Base-by-base conservation (phyloP, 2,329 filamentous ascomycete species). In the Penicillium sp. region DNA sequence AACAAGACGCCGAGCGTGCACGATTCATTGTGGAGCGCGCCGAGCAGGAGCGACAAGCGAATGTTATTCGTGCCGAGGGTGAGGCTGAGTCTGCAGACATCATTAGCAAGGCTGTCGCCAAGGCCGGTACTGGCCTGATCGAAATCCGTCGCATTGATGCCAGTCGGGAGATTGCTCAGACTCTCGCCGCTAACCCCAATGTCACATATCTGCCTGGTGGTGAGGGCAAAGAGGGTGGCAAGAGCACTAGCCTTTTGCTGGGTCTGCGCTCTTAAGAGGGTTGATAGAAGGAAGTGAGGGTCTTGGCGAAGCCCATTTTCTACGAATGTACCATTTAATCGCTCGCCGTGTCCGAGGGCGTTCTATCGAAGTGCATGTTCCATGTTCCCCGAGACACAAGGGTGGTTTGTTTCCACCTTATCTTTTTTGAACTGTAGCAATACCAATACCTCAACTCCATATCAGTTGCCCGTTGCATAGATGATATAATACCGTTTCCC, bases 21-120 rank as follows among this genome's bases (percentile, higher is more conserved):
- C 82, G 93, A 58, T 98, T 98, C 77, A 94, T 98, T 60, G 93
- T 98, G 69, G 93, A 98, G 80, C 89, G 89, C 71, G 93, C 93
- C 51, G 93, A 98, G 80, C 93, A 98, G 77, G 93, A 98, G 77
- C 81, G 93, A 63, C 93, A 98, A 76, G 93, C 93, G 61, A 97
- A 93, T 74, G 93, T 98, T 64, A 98, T 98, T 72, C 83, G 93
- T 46, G 93, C 93, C 42, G 93, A 98, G 80, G 93, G 93, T 68
- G 93, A 98, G 74, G 91, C 91, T 58, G 91, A 97, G 80, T 88
- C 86, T 63, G 93, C 93, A 40, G 93, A 98, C 45, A 94, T 89
- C 55, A 97, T 98, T 69, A 86, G 82, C 73, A 93, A 85, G 76
- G 91, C 91, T 16, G 90, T 98, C 59, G 84, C 88, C 59, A 96